phyloP scores from a whole-genome alignment of 1,284 basidiomycete species.

The Fomitiporia mediterranea region DNA sequence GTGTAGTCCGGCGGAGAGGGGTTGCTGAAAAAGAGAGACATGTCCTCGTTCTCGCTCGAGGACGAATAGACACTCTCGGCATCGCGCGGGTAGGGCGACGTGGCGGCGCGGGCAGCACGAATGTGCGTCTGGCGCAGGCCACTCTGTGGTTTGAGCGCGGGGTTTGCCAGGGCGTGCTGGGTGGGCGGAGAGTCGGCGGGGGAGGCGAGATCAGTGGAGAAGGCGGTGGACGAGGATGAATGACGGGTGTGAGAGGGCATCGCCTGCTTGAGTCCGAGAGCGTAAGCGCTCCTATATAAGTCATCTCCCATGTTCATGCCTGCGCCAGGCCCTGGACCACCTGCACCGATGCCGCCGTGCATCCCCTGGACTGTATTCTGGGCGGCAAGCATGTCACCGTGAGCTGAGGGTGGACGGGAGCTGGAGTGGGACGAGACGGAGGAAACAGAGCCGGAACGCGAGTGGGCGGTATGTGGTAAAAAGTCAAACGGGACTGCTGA shows the following conservation, averaged over 20 bases:
- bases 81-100: conserved; percentile 78
- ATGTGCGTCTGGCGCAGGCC: conserved; percentile 67
- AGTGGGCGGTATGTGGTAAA: conserved; percentile 55
- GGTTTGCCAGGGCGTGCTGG: conserved; percentile 64
- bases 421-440: conserved; percentile 68
- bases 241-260: conserved; percentile 32
- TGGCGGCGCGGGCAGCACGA: conserved; percentile 55
- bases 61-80: conserved; percentile 80
- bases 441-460: conserved; percentile 65
- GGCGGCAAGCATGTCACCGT: conserved; percentile 50
- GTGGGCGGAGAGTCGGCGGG: conserved; percentile 65
- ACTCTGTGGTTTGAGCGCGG: conserved; percentile 52
- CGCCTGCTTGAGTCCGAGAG: conserved; percentile 14
- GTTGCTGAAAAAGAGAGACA: conserved; percentile 65
- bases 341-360: not conserved
- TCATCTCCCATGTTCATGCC: conserved; percentile 33
- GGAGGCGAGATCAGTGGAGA: conserved; percentile 39
- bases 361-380: not conserved
- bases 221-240: conserved; percentile 41
- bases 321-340: not conserved
- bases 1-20: conserved; percentile 49
- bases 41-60: conserved; percentile 79
- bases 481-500: conserved; percentile 63
- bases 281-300: conserved; percentile 36
- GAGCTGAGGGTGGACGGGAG: conserved; percentile 72